A percentile compares a stretch with the other conserved stretches of the same genome.
These are phyloP conservation scores for Aegilops longissima DNA, from an alignment of 176 grass and related monocot species.

Conservation along the genomic window DNA sequence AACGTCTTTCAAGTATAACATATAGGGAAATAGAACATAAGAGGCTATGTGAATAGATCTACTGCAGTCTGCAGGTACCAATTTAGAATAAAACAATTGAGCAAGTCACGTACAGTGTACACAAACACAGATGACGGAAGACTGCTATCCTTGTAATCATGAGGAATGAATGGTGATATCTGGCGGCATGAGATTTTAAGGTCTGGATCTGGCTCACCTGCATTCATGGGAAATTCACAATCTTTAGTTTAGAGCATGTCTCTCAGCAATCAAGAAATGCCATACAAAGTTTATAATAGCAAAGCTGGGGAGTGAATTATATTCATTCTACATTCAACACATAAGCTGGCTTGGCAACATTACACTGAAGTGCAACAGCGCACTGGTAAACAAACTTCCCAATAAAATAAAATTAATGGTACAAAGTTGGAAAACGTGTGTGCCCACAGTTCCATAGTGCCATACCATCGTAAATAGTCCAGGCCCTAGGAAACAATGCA, in stretches of 20 bases:
- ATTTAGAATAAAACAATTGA: neutral
- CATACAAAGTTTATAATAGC: neutral
- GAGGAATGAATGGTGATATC: slow-evolving; percentile 98
- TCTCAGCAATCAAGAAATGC: neutral
- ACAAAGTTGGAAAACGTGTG: neutral
- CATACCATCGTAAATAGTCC: slow-evolving; percentile 99
- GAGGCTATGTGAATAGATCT: neutral
- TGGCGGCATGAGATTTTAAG: slow-evolving; percentile 99
- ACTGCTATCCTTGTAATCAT: slow-evolving; percentile 98
- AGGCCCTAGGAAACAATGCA: slow-evolving; percentile 93
- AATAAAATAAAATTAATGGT: neutral
- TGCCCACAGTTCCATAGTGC: neutral
- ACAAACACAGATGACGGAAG: slow-evolving; percentile 96
- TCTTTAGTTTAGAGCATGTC: neutral
- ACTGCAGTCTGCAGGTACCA: neutral
- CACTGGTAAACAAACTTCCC: neutral
- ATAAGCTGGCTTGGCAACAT: neutral
- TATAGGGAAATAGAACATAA: slow-evolving; percentile 19
- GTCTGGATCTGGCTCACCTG: slow-evolving; percentile 97
- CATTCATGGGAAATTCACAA: slow-evolving; percentile 18
- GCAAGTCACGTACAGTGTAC: slow-evolving; percentile 74
- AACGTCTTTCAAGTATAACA: neutral
- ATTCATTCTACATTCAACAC: neutral
- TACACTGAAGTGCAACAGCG: neutral
- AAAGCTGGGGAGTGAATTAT: neutral